Base-by-base conservation (phyloP, 139 green algal genomes). In the Edaphochlamys debaryana region DNA sequence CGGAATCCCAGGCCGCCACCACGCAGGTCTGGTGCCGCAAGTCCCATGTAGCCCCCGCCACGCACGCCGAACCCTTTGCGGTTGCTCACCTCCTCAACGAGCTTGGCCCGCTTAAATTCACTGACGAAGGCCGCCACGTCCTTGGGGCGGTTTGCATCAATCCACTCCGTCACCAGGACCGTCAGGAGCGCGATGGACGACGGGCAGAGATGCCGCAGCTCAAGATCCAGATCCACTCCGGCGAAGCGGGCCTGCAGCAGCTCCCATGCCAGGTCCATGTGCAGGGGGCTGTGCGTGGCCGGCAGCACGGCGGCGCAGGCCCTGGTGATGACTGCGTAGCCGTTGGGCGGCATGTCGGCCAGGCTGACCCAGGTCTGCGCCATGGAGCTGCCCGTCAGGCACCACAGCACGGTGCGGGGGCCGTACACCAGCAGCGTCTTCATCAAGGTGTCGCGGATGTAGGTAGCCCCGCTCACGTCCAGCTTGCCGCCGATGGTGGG, bases 351-450 rank as follows among this genome's bases (percentile, higher is more conserved):
- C 29, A 56, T 56, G 69, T 45, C 13, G 45, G 45, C 69, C n/a
- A 66, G 69, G 45, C 48, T 45, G 20, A 78, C 45, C 69, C 69
- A 78, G 30, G 69, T 66, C 2, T 78, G n/a, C 48, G 69, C 45
- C 69, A 78, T 66, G 69, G 30, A 56, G 40, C 38, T 56, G 67
- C 67, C 67, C 4, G 67, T 74, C 7, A 56, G 25, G 27, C 67
- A 54, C 67, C 67, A 56, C 69, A 78, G 45, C 45, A 45, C 32
- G 69, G 45, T 78, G 69, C n/a, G 45, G 45, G 42, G 20, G 48
- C 69, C 45, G 69, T 78, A 48, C 69, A 78, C n/a, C 69, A 78
- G 69, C 69, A 66, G 69, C 17, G 17, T 45, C 69, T 78, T 78
- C 69, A 78, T 42, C 45, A 78, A 78, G 8, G 48, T 34, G 69